These are phyloP conservation scores for Teunomyces tritomae DNA, from an alignment of 805 yeast genomes.

Conservation along the genomic window DNA sequence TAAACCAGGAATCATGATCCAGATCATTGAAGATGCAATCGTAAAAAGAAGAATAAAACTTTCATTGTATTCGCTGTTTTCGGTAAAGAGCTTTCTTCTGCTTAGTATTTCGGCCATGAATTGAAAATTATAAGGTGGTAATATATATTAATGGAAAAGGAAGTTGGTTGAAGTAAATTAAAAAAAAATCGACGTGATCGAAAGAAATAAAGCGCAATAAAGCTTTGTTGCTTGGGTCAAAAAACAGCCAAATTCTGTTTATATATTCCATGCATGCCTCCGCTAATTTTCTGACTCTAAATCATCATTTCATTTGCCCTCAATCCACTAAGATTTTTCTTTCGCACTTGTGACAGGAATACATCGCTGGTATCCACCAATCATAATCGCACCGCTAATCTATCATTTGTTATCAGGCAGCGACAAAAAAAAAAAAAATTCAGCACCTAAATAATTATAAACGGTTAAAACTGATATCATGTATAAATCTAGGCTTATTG, in stretches of 20 bases:
- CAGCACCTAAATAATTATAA: not conserved
- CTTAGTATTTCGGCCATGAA: slow-evolving; percentile 17
- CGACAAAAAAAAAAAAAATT: not conserved
- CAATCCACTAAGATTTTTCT: not conserved
- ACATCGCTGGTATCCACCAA: slow-evolving; percentile 1
- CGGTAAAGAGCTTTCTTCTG: slow-evolving; percentile 33
- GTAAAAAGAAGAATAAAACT: slow-evolving; percentile 43
- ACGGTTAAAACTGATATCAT: not conserved
- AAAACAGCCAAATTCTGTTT: not conserved
- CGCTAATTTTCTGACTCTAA: not conserved
- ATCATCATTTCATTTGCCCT: slow-evolving; percentile 1
- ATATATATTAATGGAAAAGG: not conserved
- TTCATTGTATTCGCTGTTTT: slow-evolving; percentile 30
- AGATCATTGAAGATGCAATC: slow-evolving; percentile 66
- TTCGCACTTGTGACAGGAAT: not conserved
- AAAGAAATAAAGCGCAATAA: not conserved
- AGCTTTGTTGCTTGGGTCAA: not conserved
- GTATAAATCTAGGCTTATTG: slow-evolving; percentile 2
- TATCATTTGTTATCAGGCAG: slow-evolving; percentile 2
- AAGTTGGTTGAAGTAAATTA: not conserved
- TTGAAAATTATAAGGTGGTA: not conserved
- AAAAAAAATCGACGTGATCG: not conserved
- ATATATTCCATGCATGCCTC: slow-evolving; percentile 4
- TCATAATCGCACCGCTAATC: slow-evolving; percentile 3
- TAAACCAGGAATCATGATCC: slow-evolving; percentile 93